Evolutionary conservation across 179 eudicot species (phyloP).

Genomic region (Silene vulgaris): DNA sequence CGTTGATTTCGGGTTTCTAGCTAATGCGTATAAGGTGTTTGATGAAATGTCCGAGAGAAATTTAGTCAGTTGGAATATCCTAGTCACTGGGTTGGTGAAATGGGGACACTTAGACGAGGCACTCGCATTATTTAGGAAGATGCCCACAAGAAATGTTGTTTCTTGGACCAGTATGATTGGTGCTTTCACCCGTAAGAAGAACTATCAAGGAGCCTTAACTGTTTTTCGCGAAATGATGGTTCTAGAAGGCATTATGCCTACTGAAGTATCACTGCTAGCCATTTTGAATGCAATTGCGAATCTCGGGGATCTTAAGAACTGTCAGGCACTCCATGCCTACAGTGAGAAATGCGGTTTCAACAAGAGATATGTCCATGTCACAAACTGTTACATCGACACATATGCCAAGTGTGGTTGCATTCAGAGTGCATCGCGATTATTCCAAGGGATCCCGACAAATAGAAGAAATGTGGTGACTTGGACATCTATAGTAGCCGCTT

Average conservation of each 20-base stretch:
- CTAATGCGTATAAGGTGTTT: conserved; percentile 43
- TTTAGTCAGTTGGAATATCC: conserved; percentile 61
- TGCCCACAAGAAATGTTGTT: conserved; percentile 51
- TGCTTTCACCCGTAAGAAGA: conserved; percentile 42
- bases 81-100: conserved; percentile 49
- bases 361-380: conserved; percentile 35
- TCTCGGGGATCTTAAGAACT: conserved; percentile 40
- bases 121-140: conserved; percentile 40
- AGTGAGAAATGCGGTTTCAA: conserved; percentile 40
- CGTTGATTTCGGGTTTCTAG: conserved; percentile 34
- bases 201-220: conserved; percentile 33
- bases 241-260: conserved; percentile 44
- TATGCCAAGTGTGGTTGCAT: conserved; percentile 67
- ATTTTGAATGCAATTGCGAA: conserved; percentile 45
- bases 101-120: conserved; percentile 45
- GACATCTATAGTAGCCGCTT: conserved; percentile 61
- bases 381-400: conserved; percentile 49
- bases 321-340: conserved; percentile 43
- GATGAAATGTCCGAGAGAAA: conserved; percentile 66
- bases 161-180: conserved; percentile 73
- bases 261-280: conserved; percentile 46
- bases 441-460: conserved; percentile 28
- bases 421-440: conserved; percentile 36
- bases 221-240: conserved; percentile 43
- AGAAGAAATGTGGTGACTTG: conserved; percentile 53